Conservation (phyloP, 2,329 filamentous ascomycete species). For the Bipolaris oryzae region DNA sequence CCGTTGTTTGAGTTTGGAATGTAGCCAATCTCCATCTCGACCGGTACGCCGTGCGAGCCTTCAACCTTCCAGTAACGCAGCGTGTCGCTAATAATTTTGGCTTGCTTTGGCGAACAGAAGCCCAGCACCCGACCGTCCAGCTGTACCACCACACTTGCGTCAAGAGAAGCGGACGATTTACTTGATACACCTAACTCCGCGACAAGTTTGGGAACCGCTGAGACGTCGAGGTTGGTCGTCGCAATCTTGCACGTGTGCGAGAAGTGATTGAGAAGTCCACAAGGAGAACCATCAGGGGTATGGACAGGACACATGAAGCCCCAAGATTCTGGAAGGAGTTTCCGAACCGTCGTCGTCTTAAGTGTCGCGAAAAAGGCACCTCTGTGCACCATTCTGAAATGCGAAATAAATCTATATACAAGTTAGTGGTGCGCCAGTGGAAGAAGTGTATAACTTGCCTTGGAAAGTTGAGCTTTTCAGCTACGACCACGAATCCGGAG, state of each 20-base stretch:
- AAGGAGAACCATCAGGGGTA: constrained; percentile 94
- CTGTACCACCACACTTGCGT: constrained; percentile 87
- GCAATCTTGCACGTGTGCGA: constrained; percentile 93
- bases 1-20: constrained; percentile 86
- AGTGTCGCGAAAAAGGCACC: constrained; percentile 98
- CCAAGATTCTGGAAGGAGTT: constrained; percentile 95
- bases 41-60: constrained; percentile 77
- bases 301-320: constrained; percentile 94
- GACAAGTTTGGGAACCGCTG: constrained; percentile 73
- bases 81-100: constrained; percentile 80
- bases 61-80: constrained; percentile 95
- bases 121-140: constrained; percentile 89
- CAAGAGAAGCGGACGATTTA: constrained; percentile 76
- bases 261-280: constrained; percentile 92
- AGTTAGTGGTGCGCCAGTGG: background rate
- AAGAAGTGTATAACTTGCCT: background rate
- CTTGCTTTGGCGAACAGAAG: constrained; percentile 86
- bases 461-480: constrained; percentile 53
- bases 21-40: constrained; percentile 88
- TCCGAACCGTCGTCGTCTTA: constrained; percentile 96
- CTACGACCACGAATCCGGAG: constrained; percentile 93
- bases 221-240: constrained; percentile 75
- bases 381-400: constrained; percentile 99
- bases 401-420: constrained; percentile 92
- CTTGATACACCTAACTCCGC: constrained; percentile 79